Evolutionary conservation across 176 grass and related monocot genomes (phyloP).

Genomic region (Poa pratensis): DNA sequence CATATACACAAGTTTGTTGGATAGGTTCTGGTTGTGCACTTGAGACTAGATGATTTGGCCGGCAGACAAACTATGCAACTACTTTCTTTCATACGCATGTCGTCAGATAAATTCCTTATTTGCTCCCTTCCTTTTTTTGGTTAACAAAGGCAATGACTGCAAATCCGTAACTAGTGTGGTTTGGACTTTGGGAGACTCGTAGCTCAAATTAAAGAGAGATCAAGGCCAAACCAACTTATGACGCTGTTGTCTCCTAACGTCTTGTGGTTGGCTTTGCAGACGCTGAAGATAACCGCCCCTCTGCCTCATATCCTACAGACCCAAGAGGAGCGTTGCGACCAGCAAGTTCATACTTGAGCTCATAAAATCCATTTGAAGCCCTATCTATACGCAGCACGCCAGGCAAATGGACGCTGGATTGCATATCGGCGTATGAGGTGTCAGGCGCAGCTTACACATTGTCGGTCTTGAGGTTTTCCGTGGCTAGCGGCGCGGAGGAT

Average conservation of each 20-base stretch:
- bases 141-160: not conserved
- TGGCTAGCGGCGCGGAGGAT: not conserved
- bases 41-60: not conserved
- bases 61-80: not conserved
- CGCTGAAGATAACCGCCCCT: slow-evolving; percentile 66
- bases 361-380: not conserved
- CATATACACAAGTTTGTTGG: not conserved
- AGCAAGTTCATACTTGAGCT: slow-evolving; percentile 27
- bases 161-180: not conserved
- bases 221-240: not conserved
- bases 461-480: not conserved
- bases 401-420: not conserved
- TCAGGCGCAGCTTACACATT: not conserved
- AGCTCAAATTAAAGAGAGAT: not conserved
- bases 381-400: not conserved
- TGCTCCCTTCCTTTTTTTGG: not conserved
- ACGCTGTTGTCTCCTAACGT: slow-evolving; percentile 8
- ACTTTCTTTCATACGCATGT: not conserved
- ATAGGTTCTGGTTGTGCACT: not conserved
- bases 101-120: not conserved
- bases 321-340: slow-evolving; percentile 38
- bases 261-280: slow-evolving; percentile 55
- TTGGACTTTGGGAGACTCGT: not conserved
- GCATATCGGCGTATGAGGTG: not conserved
- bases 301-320: slow-evolving; percentile 66